Base-by-base conservation (phyloP, 192 early-diverging fungal species). In the Coemansia sp. region DNA sequence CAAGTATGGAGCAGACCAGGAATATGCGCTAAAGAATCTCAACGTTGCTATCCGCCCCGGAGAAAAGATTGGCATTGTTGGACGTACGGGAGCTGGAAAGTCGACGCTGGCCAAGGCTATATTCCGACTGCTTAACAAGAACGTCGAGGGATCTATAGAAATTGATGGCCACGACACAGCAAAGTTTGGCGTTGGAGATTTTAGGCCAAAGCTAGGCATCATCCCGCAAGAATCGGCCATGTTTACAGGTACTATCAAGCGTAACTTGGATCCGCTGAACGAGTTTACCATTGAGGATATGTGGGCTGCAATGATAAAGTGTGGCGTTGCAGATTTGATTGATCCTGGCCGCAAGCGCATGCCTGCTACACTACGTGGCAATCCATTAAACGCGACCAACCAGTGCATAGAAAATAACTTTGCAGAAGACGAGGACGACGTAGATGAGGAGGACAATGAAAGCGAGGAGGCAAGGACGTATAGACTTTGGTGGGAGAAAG, bases 1-100 rank as follows among this genome's bases (percentile, higher is more conserved):
- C 55, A 70, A 56, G 9, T 92, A 92, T 62, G 87, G 87, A 6
- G 65, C 64, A 11, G 72, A 63, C 14, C 54, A 56, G 56, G 27
- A 66, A 11, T 79, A 80, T 4, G 87, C 86, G 0, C 62, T 95
- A 8, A 76, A 87, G 32, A 60, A 84, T 38, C 70, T 93, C 22
- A 78, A 75, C 12, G 33, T 89, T 12, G 43, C 67, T 9, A 80
- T 92, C 46, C 77, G 76, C 5, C 76, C 83, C 0, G 87, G 86
- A 3, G 83, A 85, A 48, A 85, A 85, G 44, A 66, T 86, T 42
- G 85, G 85, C 21, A 80, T 86, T 17, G 85, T 94, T 27, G 93
- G 93, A 14, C 78, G 93, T 4, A 91, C 91, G 7, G 91, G 91
- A 8, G 88, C 88, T 9, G 87, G 88, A 15, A 90, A 89, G 44